phyloP scores from a whole-genome alignment of 225 moss, liverwort and hornwort genomes.

The Takakia lepidozioides region DNA sequence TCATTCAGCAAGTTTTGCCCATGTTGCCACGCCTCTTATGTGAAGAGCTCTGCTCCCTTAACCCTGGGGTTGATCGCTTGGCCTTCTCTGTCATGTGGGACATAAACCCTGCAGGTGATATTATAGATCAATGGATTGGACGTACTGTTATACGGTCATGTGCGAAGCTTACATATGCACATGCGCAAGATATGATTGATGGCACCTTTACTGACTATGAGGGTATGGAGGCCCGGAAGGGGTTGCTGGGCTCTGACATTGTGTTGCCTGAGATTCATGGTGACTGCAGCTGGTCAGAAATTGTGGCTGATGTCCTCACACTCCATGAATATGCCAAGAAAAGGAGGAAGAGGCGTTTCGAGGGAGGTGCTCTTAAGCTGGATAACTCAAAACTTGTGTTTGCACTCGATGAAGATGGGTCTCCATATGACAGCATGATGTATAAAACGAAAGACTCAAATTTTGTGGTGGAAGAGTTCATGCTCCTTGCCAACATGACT shows the following conservation, averaged over 20 bases:
- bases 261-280: slow-evolving; percentile 55
- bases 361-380: slow-evolving; percentile 77
- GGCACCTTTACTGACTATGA: slow-evolving; percentile 23
- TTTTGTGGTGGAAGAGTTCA: slow-evolving; percentile 91
- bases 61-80: slow-evolving; percentile 89
- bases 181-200: slow-evolving; percentile 87
- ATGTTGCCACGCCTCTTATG: slow-evolving; percentile 88
- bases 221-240: slow-evolving; percentile 27
- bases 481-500: slow-evolving; percentile 97
- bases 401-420: slow-evolving; percentile 77
- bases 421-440: slow-evolving; percentile 75
- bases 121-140: slow-evolving; percentile 93
- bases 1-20: slow-evolving; percentile 82
- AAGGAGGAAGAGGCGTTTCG: slow-evolving; percentile 72
- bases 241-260: slow-evolving; percentile 18
- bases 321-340: slow-evolving; percentile 64
- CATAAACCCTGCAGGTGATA: slow-evolving; percentile 58
- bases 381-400: slow-evolving; percentile 82
- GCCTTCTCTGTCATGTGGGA: slow-evolving; percentile 86
- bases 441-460: slow-evolving; percentile 86
- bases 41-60: slow-evolving; percentile 90
- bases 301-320: slow-evolving; percentile 52
- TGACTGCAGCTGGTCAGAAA: slow-evolving; percentile 59
- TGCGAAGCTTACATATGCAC: slow-evolving; percentile 84
- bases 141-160: slow-evolving; percentile 80